A percentile compares a stretch with the other conserved stretches of the same genome.
These are phyloP conservation scores for Amphibolis antarctica DNA, from an alignment of 106 monocot species.

Conservation along the genomic window DNA sequence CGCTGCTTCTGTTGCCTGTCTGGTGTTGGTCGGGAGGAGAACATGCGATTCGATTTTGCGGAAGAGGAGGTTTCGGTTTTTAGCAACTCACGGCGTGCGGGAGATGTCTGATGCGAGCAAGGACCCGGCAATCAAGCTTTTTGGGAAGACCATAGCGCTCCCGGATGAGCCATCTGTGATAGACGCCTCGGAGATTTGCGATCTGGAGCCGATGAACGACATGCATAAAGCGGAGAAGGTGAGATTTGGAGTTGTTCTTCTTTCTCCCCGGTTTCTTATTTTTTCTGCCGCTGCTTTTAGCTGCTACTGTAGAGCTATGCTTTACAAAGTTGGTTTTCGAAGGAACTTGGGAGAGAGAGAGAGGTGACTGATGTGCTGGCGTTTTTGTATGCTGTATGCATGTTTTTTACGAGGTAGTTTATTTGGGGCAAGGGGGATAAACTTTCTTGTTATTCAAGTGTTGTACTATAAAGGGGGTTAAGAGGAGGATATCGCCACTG, in stretches of 20 bases:
- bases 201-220: slow-evolving; percentile 1
- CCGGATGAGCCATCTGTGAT: slow-evolving; percentile 15
- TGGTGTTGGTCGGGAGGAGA: slow-evolving; percentile 2
- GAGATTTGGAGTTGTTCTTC: slow-evolving; percentile 10
- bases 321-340: too few species aligned
- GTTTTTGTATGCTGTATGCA: too few species aligned
- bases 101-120: slow-evolving; percentile 18
- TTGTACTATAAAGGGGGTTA: too few species aligned
- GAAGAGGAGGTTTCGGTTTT: background rate
- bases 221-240: background rate
- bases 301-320: background rate
- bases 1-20: background rate
- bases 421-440: too few species aligned
- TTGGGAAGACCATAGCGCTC: slow-evolving; percentile 57
- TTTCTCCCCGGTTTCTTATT: background rate
- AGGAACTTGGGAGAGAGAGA: too few species aligned
- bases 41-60: slow-evolving; percentile 9
- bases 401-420: too few species aligned
- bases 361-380: too few species aligned
- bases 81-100: background rate
- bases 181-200: slow-evolving; percentile 4
- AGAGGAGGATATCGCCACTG: too few species aligned
- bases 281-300: background rate
- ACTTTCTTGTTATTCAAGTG: too few species aligned
- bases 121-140: slow-evolving; percentile 79